Evolutionary conservation across 345 rosid genomes (phyloP), one percentile per base, ranked within the genome.

Genomic region (Linum trigynum): DNA sequence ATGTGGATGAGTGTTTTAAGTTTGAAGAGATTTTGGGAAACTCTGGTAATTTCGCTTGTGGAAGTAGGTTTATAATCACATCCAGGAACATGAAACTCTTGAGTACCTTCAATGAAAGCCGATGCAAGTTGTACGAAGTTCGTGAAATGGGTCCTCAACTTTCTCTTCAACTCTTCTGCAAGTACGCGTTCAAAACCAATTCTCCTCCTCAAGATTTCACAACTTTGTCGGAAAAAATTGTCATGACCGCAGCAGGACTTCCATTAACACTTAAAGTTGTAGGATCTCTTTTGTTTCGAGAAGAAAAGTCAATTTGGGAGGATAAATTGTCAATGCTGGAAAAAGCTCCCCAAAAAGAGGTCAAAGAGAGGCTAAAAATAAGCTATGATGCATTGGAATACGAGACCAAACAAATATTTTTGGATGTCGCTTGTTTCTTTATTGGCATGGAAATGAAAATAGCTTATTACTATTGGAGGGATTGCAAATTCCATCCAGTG

Each of bases 341-440:
- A 51, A 17, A 10, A 0, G 74, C 48, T 42, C 83, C 70, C 55
- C 84, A 76, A 0, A 5, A 0, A 0, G 1, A 69, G 51, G 79
- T 88, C 64, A 91, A 82, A 8, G 74, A 50, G 53, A 81, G 80
- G 55, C 60, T 90, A 2, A 62, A 45, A 16, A 74, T 88, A 72
- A 91, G 96, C 61, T 91, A 67, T 50, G 66, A 88, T 48, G 83
- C 74, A 2, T 74, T 85, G 4, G 86, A 82, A 23, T 55, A 62
- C 3, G 74, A 85, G 71, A 73, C 76, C 38, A 74, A 82, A 76
- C 60, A 64, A 15, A 69, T 81, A 38, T 91, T 88, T 66, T 88
- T 91, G 16, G 97, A 91, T 64, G 57, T 88, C 62, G 82, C 91
- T n/a, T 91, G 96, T 71, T 75, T 88, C 61, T 83, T 91, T 64